These are phyloP conservation scores for Phytopythium ostracodes DNA, from an alignment of 352 stramenopile species.

Conservation along the genomic window DNA sequence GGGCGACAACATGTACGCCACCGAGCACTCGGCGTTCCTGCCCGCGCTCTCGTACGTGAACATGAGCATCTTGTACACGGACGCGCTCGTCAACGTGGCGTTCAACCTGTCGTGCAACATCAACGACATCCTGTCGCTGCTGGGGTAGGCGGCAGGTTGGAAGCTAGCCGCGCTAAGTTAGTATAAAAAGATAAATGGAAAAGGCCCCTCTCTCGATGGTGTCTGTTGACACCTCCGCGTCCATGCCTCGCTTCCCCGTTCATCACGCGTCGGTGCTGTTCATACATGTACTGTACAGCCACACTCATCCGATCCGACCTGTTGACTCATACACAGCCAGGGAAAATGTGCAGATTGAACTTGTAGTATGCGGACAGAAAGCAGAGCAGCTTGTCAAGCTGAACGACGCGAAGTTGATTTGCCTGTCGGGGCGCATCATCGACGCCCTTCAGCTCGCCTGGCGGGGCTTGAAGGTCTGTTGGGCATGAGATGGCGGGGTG, in stretches of 20 bases:
- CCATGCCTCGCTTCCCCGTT: too few species aligned
- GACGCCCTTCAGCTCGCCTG: not conserved
- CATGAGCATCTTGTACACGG: constrained; percentile 63
- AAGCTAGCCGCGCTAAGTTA: not conserved
- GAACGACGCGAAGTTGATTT: not conserved
- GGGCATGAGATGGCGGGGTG: not conserved
- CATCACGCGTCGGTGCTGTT: too few species aligned
- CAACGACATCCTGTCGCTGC: constrained; percentile 30
- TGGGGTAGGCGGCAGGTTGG: constrained; percentile 14
- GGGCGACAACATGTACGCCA: constrained; percentile 46
- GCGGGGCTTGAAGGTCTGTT: not conserved
- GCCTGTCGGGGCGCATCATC: constrained; percentile 5
- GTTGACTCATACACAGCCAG: too few species aligned
- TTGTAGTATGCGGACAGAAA: not conserved
- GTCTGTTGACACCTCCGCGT: not conserved
- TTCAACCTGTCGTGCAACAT: constrained; percentile 34
- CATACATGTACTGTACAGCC: too few species aligned
- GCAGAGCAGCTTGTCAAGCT: not conserved
- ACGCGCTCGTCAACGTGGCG: constrained; percentile 32
- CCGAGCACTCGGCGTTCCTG: constrained; percentile 30
- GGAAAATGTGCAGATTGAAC: not conserved
- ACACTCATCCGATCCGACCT: too few species aligned
- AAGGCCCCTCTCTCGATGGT: too few species aligned
- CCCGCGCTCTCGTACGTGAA: constrained; percentile 43
- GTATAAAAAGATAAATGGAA: not conserved